These are phyloP conservation scores for Agrocybe pediades DNA, from an alignment of 768 basidiomycete species.

Conservation along the genomic window DNA sequence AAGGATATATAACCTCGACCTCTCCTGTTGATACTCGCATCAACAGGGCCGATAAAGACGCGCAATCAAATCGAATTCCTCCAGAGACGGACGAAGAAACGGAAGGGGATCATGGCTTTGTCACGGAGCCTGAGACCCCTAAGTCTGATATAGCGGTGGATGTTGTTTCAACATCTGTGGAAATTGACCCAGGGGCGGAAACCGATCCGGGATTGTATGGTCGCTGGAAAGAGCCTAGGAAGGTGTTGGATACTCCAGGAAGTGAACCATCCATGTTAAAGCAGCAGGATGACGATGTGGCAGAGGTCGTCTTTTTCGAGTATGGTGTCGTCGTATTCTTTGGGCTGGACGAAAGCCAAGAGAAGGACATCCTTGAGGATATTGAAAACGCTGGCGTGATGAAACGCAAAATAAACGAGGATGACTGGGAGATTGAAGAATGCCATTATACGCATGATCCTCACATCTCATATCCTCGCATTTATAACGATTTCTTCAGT, in stretches of 20 bases:
- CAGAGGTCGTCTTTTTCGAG: constrained; percentile 78
- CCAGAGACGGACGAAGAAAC: constrained; percentile 20
- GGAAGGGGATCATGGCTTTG: constrained; percentile 18
- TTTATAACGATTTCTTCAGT: constrained; percentile 98
- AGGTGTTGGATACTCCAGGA: neutral
- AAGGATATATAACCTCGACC: constrained; percentile 67
- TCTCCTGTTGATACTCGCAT: constrained; percentile 41
- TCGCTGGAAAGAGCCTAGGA: constrained; percentile 10
- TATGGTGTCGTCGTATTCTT: constrained; percentile 95
- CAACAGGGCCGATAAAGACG: neutral
- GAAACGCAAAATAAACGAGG: constrained; percentile 59
- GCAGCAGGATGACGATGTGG: constrained; percentile 50
- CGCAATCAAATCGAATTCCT: neutral
- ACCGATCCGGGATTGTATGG: constrained; percentile 30
- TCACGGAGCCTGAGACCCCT: constrained; percentile 17
- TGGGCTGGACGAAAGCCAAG: constrained; percentile 78
- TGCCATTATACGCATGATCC: constrained; percentile 93
- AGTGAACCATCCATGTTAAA: constrained; percentile 15
- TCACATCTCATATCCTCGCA: constrained; percentile 81
- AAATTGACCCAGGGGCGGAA: constrained; percentile 26
- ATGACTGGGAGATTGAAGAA: constrained; percentile 90
- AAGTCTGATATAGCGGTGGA: constrained; percentile 9
- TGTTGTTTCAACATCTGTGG: neutral
- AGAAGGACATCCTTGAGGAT: constrained; percentile 84
- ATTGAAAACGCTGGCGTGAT: constrained; percentile 71